These are phyloP conservation scores for Chiua sp. DNA, from an alignment of 1,284 basidiomycete species.

Conservation along the genomic window DNA sequence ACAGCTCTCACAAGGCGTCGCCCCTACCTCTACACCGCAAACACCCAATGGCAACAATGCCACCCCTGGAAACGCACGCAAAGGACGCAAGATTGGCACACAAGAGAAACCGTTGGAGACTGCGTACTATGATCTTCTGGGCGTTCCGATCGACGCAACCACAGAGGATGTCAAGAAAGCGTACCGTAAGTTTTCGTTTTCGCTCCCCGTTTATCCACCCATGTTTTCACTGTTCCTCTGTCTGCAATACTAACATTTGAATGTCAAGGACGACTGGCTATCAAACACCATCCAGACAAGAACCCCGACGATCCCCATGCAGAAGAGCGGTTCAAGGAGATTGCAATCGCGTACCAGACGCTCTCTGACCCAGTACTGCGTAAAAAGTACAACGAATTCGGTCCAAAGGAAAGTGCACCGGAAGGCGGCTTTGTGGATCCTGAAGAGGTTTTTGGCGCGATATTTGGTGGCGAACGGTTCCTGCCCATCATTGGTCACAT, in stretches of 20 bases:
- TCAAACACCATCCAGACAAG: constrained; percentile 93
- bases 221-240: background rate
- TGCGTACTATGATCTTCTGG: constrained; percentile 87
- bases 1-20: constrained; percentile 50
- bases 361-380: constrained; percentile 87
- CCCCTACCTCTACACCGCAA: constrained; percentile 13
- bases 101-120: constrained; percentile 91
- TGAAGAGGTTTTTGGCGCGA: constrained; percentile 90
- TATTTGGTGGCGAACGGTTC: constrained; percentile 91
- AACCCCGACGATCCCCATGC: constrained; percentile 94
- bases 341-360: constrained; percentile 89
- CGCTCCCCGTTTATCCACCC: background rate
- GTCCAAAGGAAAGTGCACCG: constrained; percentile 78
- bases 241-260: background rate
- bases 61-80: constrained; percentile 34
- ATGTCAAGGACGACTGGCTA: constrained; percentile 81
- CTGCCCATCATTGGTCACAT: constrained; percentile 84
- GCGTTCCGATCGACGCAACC: constrained; percentile 76
- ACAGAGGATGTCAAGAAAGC: constrained; percentile 95
- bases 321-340: constrained; percentile 89
- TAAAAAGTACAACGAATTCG: constrained; percentile 95
- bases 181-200: constrained; percentile 65
- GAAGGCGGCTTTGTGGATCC: constrained; percentile 77
- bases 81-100: constrained; percentile 77
- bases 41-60: constrained; percentile 21